Percentiles rank a stretch among this genome's conserved stretches.
Evolutionary conservation across 2,329 filamentous ascomycete species (phyloP).

Genomic region (Stachybotrys chartarum): DNA sequence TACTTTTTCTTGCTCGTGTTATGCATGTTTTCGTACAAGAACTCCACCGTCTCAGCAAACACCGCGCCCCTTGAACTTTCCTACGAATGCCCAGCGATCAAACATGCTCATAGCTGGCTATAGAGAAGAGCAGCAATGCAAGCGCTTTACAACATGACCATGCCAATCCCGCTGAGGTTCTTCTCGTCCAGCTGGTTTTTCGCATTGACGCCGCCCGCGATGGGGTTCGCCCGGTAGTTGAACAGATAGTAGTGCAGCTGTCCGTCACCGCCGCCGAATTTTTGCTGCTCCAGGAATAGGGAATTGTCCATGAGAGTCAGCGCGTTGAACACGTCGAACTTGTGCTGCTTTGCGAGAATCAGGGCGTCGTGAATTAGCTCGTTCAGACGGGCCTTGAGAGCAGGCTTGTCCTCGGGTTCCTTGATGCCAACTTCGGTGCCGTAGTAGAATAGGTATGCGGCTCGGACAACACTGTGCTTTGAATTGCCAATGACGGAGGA

Average conservation of each 20-base stretch:
- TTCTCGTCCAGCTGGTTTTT: conserved; percentile 72
- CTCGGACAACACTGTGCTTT: conserved; percentile 72
- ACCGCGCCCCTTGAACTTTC: too few species aligned
- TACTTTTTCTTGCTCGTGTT: too few species aligned
- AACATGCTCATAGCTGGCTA: too few species aligned
- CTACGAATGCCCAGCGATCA: too few species aligned
- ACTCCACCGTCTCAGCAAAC: too few species aligned
- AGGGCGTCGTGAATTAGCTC: conserved; percentile 75
- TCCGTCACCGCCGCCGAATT: conserved; percentile 90
- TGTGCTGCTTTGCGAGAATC: conserved; percentile 73
- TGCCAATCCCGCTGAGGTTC: conserved; percentile 76
- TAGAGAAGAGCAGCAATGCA: neutral
- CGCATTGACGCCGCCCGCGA: conserved; percentile 76
- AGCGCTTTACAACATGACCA: conserved; percentile 60
- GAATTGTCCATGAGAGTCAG: conserved; percentile 90
- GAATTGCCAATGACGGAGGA: conserved; percentile 81
- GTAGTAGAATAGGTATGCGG: conserved; percentile 97
- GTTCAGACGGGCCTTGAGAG: conserved; percentile 75
- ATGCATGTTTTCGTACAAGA: too few species aligned
- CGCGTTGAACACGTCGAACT: conserved; percentile 96
- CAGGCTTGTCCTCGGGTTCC: conserved; percentile 42
- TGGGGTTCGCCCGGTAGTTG: conserved; percentile 87
- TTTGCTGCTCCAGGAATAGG: conserved; percentile 86
- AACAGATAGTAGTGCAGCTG: conserved; percentile 96
- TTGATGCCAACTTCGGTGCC: conserved; percentile 72